Percentiles rank a stretch among this genome's conserved stretches.
phyloP scores from a whole-genome alignment of 345 rosid genomes.

The Isatis tinctoria region DNA sequence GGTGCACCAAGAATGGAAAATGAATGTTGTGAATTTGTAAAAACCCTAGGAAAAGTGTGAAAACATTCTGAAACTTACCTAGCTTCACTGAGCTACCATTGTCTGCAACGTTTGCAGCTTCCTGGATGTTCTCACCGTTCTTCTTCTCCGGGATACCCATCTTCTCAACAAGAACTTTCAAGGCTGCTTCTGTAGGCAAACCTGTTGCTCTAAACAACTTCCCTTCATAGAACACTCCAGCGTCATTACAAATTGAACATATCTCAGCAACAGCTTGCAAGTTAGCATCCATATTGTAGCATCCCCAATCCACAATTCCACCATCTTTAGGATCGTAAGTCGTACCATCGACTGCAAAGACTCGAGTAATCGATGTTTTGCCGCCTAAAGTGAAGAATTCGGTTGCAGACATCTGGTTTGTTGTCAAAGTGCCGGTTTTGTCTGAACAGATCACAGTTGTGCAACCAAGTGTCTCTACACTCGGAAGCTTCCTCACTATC shows the following conservation, averaged over 20 bases:
- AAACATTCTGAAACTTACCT: conserved; percentile 38
- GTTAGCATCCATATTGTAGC: conserved; percentile 81
- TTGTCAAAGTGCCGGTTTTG: conserved; percentile 89
- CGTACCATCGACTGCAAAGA: conserved; percentile 80
- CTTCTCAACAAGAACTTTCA: conserved; percentile 87
- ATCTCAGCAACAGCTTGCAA: conserved; percentile 79
- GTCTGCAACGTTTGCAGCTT: conserved; percentile 56
- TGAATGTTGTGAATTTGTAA: no score
- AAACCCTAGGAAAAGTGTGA: neutral
- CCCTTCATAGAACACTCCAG: conserved; percentile 73
- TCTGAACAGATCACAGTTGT: conserved; percentile 97
- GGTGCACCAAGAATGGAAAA: neutral
- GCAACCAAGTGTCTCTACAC: conserved; percentile 95
- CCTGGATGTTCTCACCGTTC: conserved; percentile 42
- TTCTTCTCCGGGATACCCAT: conserved; percentile 70
- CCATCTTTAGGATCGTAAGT: conserved; percentile 96
- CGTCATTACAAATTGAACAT: conserved; percentile 85
- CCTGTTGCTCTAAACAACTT: conserved; percentile 77
- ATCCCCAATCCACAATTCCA: conserved; percentile 77
- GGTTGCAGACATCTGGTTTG: conserved; percentile 89
- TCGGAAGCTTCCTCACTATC: conserved; percentile 82
- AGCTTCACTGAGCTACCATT: conserved; percentile 58
- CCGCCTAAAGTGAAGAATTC: conserved; percentile 79
- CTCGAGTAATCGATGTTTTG: conserved; percentile 46
- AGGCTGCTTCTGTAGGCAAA: conserved; percentile 96